These are phyloP conservation scores for Delphinella strobiligena DNA, from an alignment of 2,329 filamentous ascomycete species.

Conservation along the genomic window DNA sequence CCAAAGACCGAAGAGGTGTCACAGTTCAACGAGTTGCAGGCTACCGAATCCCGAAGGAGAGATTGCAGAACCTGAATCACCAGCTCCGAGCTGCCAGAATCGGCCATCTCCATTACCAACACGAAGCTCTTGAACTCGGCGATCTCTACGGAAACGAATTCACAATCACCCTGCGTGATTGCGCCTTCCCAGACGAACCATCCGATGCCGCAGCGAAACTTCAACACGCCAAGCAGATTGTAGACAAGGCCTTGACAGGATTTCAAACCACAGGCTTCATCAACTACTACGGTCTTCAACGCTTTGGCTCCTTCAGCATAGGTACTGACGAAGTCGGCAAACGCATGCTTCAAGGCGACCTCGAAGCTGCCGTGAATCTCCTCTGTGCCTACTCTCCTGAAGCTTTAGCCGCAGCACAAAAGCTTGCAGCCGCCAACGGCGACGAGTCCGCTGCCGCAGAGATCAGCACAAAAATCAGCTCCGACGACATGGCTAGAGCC, in stretches of 20 bases:
- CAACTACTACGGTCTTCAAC: conserved; percentile 96
- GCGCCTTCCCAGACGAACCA: conserved; percentile 44
- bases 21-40: conserved; percentile 73
- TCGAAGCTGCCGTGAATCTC: conserved; percentile 64
- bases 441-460: conserved; percentile 16
- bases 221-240: conserved; percentile 37
- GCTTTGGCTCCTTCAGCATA: conserved; percentile 79
- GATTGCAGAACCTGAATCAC: conserved; percentile 52
- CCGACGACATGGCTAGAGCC: conserved; percentile 70
- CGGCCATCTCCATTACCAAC: conserved; percentile 62
- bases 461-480: conserved; percentile 37
- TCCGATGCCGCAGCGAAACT: conserved; percentile 14
- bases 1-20: conserved; percentile 79
- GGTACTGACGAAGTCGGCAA: conserved; percentile 78
- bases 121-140: conserved; percentile 63
- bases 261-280: conserved; percentile 72
- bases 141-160: conserved; percentile 87
- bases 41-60: conserved; percentile 46
- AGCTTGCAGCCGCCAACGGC: conserved; percentile 15
- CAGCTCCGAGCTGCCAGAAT: conserved; percentile 49
- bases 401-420: conserved; percentile 44
- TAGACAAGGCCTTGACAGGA: conserved; percentile 50
- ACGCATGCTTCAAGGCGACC: conserved; percentile 71
- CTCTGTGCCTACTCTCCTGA: conserved; percentile 62
- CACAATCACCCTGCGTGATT: conserved; percentile 80